Percentiles rank a stretch among this genome's conserved stretches.
Conservation (phyloP, 495 filamentous ascomycete genomes). For the Penicillium macrosclerotiorum region DNA sequence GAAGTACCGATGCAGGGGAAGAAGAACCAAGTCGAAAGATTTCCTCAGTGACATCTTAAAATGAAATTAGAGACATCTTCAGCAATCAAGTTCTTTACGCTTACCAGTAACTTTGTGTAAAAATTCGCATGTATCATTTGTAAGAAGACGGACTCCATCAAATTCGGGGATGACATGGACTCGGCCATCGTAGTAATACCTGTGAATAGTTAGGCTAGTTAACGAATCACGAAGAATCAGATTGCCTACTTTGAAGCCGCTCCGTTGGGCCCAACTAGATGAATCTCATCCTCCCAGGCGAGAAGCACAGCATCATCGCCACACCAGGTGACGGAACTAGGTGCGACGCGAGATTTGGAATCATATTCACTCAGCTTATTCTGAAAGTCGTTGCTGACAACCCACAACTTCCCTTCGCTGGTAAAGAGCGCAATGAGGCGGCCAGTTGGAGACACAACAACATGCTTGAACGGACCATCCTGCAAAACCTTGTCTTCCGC, state of each 20-base stretch:
- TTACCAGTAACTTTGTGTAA: constrained; percentile 81
- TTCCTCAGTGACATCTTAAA: constrained; percentile 66
- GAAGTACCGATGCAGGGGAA: constrained; percentile 80
- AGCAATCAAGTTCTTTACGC: constrained; percentile 9
- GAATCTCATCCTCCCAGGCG: constrained; percentile 98
- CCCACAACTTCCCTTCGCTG: constrained; percentile 80
- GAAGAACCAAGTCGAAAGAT: constrained; percentile 86
- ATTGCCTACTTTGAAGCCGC: constrained; percentile 60
- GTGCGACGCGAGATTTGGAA: constrained; percentile 77
- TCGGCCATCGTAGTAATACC: constrained; percentile 85
- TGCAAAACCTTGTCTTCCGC: constrained; percentile 87
- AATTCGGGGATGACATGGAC: constrained; percentile 86
- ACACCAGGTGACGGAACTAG: constrained; percentile 91
- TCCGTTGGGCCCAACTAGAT: constrained; percentile 83
- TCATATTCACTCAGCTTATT: constrained; percentile 89
- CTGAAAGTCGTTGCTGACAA: constrained; percentile 93
- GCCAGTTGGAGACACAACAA: constrained; percentile 86
- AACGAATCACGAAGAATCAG: not conserved
- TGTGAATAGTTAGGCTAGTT: constrained; percentile 26
- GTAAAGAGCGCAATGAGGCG: constrained; percentile 85
- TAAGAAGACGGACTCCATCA: constrained; percentile 84
- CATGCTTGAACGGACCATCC: constrained; percentile 88
- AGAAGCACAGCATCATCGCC: constrained; percentile 92
- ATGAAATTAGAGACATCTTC: not conserved
- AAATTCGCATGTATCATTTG: constrained; percentile 92